A percentile compares a stretch with the other conserved stretches of the same genome.
phyloP scores from a whole-genome alignment of 1,284 basidiomycete species.

The Schizopora paradoxa region DNA sequence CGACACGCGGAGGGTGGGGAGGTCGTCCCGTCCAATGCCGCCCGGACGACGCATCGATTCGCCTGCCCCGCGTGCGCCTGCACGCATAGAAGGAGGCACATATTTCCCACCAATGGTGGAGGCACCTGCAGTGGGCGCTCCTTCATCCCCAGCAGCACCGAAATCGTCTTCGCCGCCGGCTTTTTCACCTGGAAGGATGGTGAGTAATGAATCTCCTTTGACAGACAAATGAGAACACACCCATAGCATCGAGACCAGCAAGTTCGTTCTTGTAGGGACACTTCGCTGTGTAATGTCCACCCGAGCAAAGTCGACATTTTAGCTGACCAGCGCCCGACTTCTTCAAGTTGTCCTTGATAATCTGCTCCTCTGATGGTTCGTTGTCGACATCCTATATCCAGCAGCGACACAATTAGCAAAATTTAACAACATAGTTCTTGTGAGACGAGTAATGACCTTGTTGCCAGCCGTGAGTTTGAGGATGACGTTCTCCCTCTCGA shows the following conservation, averaged over 20 bases:
- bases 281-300: slow-evolving; percentile 96
- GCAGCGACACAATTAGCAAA: neutral
- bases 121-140: slow-evolving; percentile 35
- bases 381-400: slow-evolving; percentile 45
- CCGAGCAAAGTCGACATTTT: slow-evolving; percentile 91
- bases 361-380: slow-evolving; percentile 68
- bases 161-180: slow-evolving; percentile 53
- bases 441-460: slow-evolving; percentile 48
- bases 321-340: slow-evolving; percentile 83
- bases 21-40: slow-evolving; percentile 76
- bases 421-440: neutral
- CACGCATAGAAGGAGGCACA: slow-evolving; percentile 88
- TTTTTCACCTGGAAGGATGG: slow-evolving; percentile 28
- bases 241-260: slow-evolving; percentile 65
- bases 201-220: slow-evolving; percentile 3
- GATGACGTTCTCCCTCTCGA: slow-evolving; percentile 86
- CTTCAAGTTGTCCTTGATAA: slow-evolving; percentile 64
- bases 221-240: slow-evolving; percentile 27
- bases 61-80: slow-evolving; percentile 59
- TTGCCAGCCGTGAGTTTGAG: slow-evolving; percentile 85
- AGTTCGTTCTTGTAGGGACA: slow-evolving; percentile 98
- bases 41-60: slow-evolving; percentile 72
- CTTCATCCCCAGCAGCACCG: slow-evolving; percentile 36
- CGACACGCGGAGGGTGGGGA: slow-evolving; percentile 95
- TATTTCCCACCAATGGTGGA: slow-evolving; percentile 76